Conservation (phyloP, 1,284 basidiomycete species). For the Ustilago trichophora region DNA sequence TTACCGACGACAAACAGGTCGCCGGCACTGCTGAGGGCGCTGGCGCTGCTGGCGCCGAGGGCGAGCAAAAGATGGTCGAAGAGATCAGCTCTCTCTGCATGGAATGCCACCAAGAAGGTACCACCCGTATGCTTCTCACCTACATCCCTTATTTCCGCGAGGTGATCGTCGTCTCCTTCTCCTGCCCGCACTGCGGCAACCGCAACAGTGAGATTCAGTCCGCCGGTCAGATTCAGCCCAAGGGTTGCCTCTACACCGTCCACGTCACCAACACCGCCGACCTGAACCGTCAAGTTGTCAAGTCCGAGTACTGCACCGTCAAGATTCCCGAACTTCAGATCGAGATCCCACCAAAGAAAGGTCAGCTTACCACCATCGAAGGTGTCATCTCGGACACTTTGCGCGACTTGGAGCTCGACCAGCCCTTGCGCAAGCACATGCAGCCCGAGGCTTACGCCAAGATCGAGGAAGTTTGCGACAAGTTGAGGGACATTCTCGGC, state of each 20-base stretch:
- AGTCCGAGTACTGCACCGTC: conserved; percentile 84
- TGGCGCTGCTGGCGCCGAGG: conserved; percentile 21
- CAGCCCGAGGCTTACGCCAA: conserved; percentile 79
- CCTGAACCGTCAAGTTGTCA: conserved; percentile 91
- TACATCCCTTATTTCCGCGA: conserved; percentile 96
- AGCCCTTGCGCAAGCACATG: conserved; percentile 85
- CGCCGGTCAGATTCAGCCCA: conserved; percentile 81
- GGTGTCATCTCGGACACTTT: conserved; percentile 87
- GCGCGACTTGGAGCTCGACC: conserved; percentile 82
- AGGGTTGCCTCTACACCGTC: conserved; percentile 77
- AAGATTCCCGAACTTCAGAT: conserved; percentile 87
- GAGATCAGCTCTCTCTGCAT: conserved; percentile 90
- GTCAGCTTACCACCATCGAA: conserved; percentile 95
- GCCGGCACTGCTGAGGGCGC: too few relatives aligned
- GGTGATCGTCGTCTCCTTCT: conserved; percentile 95
- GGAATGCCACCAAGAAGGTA: conserved; percentile 89
- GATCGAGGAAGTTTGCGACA: conserved; percentile 79
- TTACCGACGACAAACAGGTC: conserved; percentile 21
- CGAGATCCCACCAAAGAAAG: conserved; percentile 83
- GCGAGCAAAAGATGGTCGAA: conserved; percentile 57
- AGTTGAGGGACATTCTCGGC: conserved; percentile 76
- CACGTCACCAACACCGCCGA: conserved; percentile 78
- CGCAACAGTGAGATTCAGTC: conserved; percentile 94
- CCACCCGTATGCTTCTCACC: conserved; percentile 90
- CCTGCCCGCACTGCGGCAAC: conserved; percentile 89